These are phyloP conservation scores for Cadophora luteo-olivacea DNA, from an alignment of 2,329 filamentous ascomycete genomes.

Conservation along the genomic window DNA sequence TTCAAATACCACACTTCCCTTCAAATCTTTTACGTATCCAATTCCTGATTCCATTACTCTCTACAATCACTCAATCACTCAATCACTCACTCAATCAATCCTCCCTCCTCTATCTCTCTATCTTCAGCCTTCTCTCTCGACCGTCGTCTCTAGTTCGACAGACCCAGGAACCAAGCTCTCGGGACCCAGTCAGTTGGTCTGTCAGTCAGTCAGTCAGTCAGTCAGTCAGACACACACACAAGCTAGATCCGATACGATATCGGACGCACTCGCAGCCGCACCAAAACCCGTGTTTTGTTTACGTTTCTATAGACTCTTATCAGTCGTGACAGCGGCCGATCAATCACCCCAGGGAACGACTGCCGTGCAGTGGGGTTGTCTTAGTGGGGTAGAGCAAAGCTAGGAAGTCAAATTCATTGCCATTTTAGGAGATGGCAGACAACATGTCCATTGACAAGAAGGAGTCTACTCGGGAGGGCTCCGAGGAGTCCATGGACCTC, in stretches of 20 bases:
- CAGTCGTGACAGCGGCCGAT: slow-evolving; percentile 38
- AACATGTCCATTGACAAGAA: slow-evolving; percentile 72
- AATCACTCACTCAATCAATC: slow-evolving; percentile 21
- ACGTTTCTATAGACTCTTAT: slow-evolving; percentile 41
- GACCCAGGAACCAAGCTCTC: slow-evolving; percentile 32
- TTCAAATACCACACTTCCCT: slow-evolving; percentile 38
- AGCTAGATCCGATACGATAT: slow-evolving; percentile 35
- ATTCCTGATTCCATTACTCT: slow-evolving; percentile 37
- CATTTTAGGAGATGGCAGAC: slow-evolving; percentile 59
- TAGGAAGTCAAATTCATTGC: slow-evolving; percentile 20
- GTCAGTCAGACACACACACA: slow-evolving; percentile 24
- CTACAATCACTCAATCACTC: slow-evolving; percentile 21
- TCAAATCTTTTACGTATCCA: slow-evolving; percentile 38
- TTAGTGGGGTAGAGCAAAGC: slow-evolving; percentile 34
- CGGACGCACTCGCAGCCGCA: slow-evolving; percentile 38
- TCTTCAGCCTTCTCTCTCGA: slow-evolving; percentile 34
- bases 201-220: slow-evolving; percentile 10
- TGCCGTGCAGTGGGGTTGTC: slow-evolving; percentile 31
- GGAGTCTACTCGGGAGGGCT: slow-evolving; percentile 62
- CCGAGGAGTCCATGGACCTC: slow-evolving; percentile 63
- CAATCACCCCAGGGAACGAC: slow-evolving; percentile 10
- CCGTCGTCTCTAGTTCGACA: slow-evolving; percentile 28
- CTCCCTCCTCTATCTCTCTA: slow-evolving; percentile 26
- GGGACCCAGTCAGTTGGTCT: slow-evolving; percentile 30
- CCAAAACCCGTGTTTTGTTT: slow-evolving; percentile 13